A percentile compares a stretch with the other conserved stretches of the same genome.
Evolutionary conservation across 2,329 filamentous ascomycete species (phyloP).

Genomic region (Hymenoscyphus repandus): DNA sequence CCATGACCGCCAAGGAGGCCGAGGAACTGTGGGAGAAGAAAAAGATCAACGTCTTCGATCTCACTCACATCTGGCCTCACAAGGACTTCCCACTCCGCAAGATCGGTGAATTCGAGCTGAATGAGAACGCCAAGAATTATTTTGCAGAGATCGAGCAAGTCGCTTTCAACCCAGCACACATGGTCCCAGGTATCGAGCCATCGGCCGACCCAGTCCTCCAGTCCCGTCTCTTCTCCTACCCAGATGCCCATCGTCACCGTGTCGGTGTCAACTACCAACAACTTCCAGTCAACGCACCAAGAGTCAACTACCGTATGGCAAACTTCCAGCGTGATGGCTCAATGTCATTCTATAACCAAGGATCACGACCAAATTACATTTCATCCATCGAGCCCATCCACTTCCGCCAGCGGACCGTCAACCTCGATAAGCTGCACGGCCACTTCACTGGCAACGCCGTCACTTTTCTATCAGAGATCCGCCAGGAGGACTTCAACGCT

Average conservation of each 20-base stretch:
- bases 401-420: slow-evolving; percentile 33
- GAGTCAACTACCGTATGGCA: slow-evolving; percentile 31
- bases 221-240: slow-evolving; percentile 63
- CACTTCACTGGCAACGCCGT: slow-evolving; percentile 39
- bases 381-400: slow-evolving; percentile 32
- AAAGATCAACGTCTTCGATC: slow-evolving; percentile 46
- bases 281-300: slow-evolving; percentile 39
- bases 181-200: slow-evolving; percentile 61
- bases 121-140: slow-evolving; percentile 49
- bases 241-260: slow-evolving; percentile 55
- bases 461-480: slow-evolving; percentile 38
- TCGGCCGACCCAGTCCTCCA: slow-evolving; percentile 65
- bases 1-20: slow-evolving; percentile 45
- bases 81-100: slow-evolving; percentile 41
- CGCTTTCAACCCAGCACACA: slow-evolving; percentile 60
- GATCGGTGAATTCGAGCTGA: slow-evolving; percentile 43
- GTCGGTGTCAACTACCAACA: slow-evolving; percentile 55
- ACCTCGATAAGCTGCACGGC: slow-evolving; percentile 36
- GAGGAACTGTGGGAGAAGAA: slow-evolving; percentile 39
- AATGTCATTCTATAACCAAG: slow-evolving; percentile 41
- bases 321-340: slow-evolving; percentile 36
- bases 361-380: slow-evolving; percentile 41
- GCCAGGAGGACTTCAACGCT: slow-evolving; percentile 34
- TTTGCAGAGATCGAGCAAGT: slow-evolving; percentile 64
- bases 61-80: slow-evolving; percentile 51